Conservation (phyloP, 2,329 filamentous ascomycete species). For the Domatiomyces catenatus region DNA sequence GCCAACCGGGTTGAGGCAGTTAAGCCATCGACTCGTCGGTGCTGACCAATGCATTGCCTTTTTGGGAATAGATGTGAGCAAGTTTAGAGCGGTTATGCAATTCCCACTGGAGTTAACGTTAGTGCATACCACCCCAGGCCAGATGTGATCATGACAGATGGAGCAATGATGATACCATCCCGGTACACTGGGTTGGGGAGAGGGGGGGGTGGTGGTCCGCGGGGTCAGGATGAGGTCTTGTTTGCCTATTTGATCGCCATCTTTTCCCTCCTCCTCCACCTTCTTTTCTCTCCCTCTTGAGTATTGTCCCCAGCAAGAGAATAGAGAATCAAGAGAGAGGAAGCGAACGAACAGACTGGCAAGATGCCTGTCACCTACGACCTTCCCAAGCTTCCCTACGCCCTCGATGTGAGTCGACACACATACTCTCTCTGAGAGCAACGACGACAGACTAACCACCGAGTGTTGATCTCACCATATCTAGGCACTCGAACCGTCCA, state of each 20-base stretch:
- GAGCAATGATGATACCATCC: not conserved
- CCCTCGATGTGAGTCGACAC: constrained; percentile 1
- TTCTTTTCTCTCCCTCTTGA: not conserved
- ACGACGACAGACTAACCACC: not conserved
- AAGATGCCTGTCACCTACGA: constrained; percentile 1
- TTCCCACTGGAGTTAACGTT: not conserved
- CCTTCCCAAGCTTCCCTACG: constrained; percentile 3
- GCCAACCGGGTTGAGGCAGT: constrained; percentile 48
- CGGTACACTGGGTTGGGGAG: not conserved
- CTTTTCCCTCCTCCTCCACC: not conserved
- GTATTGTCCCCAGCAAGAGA: not conserved
- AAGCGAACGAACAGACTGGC: not conserved
- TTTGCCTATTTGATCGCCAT: not conserved
- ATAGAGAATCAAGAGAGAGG: not conserved
- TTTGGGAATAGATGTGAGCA: not conserved
- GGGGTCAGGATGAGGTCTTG: not conserved
- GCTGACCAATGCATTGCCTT: too few species aligned
- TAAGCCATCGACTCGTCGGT: constrained; percentile 51
- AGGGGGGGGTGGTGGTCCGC: too few species aligned
- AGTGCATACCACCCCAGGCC: not conserved
- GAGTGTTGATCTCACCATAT: not conserved
- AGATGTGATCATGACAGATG: not conserved
- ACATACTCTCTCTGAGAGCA: too few species aligned
- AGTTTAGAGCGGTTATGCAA: not conserved
- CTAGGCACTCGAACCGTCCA: constrained; percentile 14